Base-by-base conservation (phyloP, 805 yeast species). In the Ogataea angusta region DNA sequence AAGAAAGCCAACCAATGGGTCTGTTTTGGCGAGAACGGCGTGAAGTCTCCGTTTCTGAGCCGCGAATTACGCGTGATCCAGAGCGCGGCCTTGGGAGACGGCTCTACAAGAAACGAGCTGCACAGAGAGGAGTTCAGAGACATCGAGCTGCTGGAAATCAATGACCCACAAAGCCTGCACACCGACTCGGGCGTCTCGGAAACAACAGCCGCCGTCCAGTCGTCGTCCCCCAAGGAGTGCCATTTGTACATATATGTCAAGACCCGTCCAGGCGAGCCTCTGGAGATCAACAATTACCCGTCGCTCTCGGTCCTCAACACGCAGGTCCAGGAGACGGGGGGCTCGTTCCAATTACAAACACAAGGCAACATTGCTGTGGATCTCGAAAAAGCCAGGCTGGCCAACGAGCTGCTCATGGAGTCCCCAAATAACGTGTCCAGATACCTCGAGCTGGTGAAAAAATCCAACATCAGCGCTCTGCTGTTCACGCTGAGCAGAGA, bases 211-310 rank as follows among this genome's bases (percentile, higher is more conserved):
- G n/a, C 25, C n/a, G 35, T 28, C 30, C 22, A 19, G 30, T 9
- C 34, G 13, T 18, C 36, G 9, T 10, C 24, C 14, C 12, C 29
- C 3, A 28, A 13, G 3, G 38, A 38, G 15, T 56, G 64, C 41
- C 67, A 64, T 40, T 23, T 60, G 30, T 60, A 57, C 43, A 49
- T 64, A 10, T 59, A 54, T 34, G 53, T 60, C 32, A 57, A 53
- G 21, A 42, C 51, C 3, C 43, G 46, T 14, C 30, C 51, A 4
- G 46, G 53, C 2, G 62, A 56, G 22, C 39, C 46, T 15, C 32
- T 51, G 8, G 52, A 52, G 29, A n/a, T 47, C 10, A 48, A 46
- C 24, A 54, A 53, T 36, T 58, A 53, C 36, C 67, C 68, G 15
- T 48, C 53, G 9, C 27, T 61, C 17, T 37, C 50, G 6, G 47